Base-by-base conservation (phyloP, 2,329 filamentous ascomycete genomes). In the Cercospora zeina region DNA sequence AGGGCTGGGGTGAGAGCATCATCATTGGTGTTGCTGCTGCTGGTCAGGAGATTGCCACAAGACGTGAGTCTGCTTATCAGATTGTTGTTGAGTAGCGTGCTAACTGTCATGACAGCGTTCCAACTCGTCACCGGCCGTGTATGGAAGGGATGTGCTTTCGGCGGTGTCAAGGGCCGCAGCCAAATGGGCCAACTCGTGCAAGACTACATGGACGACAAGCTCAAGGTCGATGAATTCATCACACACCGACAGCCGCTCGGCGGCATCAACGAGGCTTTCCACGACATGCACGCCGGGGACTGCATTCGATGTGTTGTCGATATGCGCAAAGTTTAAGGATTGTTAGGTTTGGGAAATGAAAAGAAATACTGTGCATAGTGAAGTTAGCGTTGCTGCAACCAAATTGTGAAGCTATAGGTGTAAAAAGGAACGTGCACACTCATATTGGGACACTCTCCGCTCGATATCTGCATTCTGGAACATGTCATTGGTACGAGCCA, bases 201-300 rank as follows among this genome's bases (percentile, higher is more conserved):
- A 69, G 93, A 97, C 79, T 99, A 99, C 81, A 83, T 96, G 77
- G 84, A 85, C 58, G 93, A 93, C 71, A 85, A 89, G 75, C 88
- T 99, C 75, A 97, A 97, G 87, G 95, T 97, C 50, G 93, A 97
- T 76, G 95, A 99, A 82, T 97, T 97, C 82, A 97, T 99, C 81
- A 99, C 95, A 33, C 95, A 99, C 82, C 87, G 93, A 71, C 91
- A 96, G 81, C 85, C 83, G 3, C 82, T 99, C 49, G 80, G 81
- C 64, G 86, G 89, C 73, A 96, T 99, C 79, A 97, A 97, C 83
- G 81, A 83, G 56, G 93, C 92, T 19, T 99, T 96, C 73, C 86
- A 91, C 68, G 87, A 89, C 71, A 99, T 99, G 95, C 96, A 97
- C 84, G 84, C 87, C 64, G 95, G 95, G 62, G 93, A 97, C 79